These are phyloP conservation scores for Cinchona pubescens DNA, from an alignment of 257 asterid species.

Conservation along the genomic window DNA sequence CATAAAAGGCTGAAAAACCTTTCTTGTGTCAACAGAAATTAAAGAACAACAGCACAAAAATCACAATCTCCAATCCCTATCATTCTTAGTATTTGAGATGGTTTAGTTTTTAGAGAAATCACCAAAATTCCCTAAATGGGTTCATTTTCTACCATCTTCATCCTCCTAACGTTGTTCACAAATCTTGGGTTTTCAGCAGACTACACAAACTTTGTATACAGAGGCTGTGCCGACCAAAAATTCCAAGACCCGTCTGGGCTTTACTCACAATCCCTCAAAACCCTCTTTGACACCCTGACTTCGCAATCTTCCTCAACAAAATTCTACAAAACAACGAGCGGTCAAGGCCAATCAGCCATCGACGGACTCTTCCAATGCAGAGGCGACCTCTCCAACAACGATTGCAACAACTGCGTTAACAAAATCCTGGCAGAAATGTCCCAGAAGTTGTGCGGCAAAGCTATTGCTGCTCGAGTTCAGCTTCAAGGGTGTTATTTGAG, in stretches of 20 bases:
- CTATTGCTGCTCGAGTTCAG: conserved; percentile 67
- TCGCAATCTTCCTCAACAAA: conserved; percentile 59
- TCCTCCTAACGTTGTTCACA: conserved; percentile 18
- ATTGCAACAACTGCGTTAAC: conserved; percentile 52
- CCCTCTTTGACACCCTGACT: conserved; percentile 37
- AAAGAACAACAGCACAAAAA: conserved; percentile 3
- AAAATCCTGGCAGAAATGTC: conserved; percentile 37
- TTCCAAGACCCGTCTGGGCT: conserved; percentile 46
- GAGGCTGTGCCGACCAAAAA: conserved; percentile 81
- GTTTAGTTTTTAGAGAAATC: conserved; percentile 8
- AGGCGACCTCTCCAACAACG: conserved; percentile 58
- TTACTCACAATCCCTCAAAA: conserved; percentile 41
- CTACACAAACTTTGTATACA: conserved; percentile 54
- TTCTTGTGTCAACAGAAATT: background rate
- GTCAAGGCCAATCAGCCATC: conserved; percentile 44
- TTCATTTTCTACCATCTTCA: conserved; percentile 27
- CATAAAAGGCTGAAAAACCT: background rate
- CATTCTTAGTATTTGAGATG: background rate
- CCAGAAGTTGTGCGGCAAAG: conserved; percentile 44
- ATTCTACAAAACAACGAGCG: conserved; percentile 55
- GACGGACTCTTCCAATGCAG: conserved; percentile 75
- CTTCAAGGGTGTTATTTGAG: conserved; percentile 59
- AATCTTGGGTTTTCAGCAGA: conserved; percentile 36
- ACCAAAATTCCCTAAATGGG: conserved; percentile 39
- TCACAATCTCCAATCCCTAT: background rate